Evolutionary conservation across 1,139 yeast genomes (phyloP).

Genomic region (Chernovozyma aurita): DNA sequence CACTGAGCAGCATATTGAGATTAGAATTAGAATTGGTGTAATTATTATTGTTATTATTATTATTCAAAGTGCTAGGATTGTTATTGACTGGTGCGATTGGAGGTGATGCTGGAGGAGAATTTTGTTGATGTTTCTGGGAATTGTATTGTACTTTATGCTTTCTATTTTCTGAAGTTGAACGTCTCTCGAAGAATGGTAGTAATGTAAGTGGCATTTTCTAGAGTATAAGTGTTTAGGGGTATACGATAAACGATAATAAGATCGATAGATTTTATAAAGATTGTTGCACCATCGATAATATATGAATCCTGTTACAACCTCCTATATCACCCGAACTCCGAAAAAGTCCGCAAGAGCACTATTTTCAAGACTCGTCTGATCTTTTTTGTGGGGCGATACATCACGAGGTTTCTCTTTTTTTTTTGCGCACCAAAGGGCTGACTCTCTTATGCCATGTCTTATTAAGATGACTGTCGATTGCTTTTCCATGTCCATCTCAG

Average conservation of each 20-base stretch:
- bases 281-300: neutral
- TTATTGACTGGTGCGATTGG: neutral
- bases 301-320: neutral
- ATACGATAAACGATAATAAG: neutral
- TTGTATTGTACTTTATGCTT: neutral
- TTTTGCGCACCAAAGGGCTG: neutral
- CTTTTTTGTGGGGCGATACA: neutral
- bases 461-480: too few species aligned
- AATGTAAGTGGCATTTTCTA: slow-evolving; percentile 4
- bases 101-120: neutral
- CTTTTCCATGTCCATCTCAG: too few species aligned
- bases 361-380: neutral
- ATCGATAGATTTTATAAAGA: neutral
- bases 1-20: slow-evolving; percentile 2
- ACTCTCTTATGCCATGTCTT: too few species aligned
- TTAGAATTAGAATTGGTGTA: neutral
- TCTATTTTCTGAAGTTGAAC: neutral
- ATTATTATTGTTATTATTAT: neutral
- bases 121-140: neutral
- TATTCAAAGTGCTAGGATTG: neutral
- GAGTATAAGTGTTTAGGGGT: neutral
- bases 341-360: neutral
- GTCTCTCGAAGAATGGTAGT: slow-evolving; percentile 3
- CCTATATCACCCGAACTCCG: neutral
- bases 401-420: neutral